phyloP scores from a whole-genome alignment of 768 basidiomycete genomes.

The Sutorius australiensis region DNA sequence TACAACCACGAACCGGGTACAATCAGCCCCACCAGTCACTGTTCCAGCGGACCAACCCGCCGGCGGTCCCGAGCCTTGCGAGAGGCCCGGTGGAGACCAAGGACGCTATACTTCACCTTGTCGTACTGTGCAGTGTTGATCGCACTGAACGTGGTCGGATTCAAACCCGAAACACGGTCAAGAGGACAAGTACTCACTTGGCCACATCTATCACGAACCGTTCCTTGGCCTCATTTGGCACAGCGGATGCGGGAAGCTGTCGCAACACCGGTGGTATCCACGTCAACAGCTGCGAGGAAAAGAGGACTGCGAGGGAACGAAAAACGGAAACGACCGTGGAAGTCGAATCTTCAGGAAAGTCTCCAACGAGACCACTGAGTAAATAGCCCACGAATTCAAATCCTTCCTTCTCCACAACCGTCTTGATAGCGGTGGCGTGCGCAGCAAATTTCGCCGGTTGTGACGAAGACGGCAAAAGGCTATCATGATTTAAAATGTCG shows the following conservation, averaged over 20 bases:
- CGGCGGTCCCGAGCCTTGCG: constrained; percentile 69
- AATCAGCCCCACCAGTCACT: constrained; percentile 13
- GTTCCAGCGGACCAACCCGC: constrained; percentile 31
- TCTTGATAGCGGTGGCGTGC: constrained; percentile 60
- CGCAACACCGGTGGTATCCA: constrained; percentile 76
- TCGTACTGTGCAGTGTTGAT: constrained; percentile 64
- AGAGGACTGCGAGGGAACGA: constrained; percentile 60
- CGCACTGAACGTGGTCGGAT: constrained; percentile 42
- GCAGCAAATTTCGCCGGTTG: constrained; percentile 57
- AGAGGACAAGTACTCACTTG: constrained; percentile 47
- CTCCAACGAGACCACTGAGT: constrained; percentile 74
- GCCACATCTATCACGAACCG: constrained; percentile 73
- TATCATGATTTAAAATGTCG: constrained; percentile 70
- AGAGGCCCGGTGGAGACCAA: constrained; percentile 66
- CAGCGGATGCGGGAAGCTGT: constrained; percentile 56
- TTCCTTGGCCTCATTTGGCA: constrained; percentile 62
- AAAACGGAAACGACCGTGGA: constrained; percentile 74
- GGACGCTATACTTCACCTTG: constrained; percentile 77
- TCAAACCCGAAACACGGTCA: neutral
- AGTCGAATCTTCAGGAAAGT: constrained; percentile 84
- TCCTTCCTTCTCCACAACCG: constrained; percentile 66
- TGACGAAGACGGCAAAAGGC: constrained; percentile 46
- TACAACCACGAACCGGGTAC: neutral
- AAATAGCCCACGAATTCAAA: constrained; percentile 64
- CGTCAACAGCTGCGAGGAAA: constrained; percentile 61